A percentile compares a stretch with the other conserved stretches of the same genome.
Evolutionary conservation across 2,329 filamentous ascomycete genomes (phyloP).

Genomic region (Talaromyces sp.): DNA sequence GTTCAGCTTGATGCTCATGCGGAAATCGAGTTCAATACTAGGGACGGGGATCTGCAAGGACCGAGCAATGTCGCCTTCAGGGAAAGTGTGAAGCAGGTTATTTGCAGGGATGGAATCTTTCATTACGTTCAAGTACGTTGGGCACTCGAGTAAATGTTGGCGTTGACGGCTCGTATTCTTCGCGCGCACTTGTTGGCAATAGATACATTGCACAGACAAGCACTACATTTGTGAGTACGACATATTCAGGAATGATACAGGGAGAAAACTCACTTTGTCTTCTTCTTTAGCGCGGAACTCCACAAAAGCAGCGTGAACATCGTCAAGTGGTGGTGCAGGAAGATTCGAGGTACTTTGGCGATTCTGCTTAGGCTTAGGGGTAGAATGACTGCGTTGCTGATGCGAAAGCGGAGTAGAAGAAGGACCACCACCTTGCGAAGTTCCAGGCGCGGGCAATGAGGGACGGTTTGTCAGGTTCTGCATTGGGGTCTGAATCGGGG

Average conservation of each 20-base stretch:
- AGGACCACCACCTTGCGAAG: slow-evolving; percentile 26
- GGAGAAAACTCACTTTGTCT: slow-evolving; percentile 34
- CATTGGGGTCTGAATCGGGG: slow-evolving; percentile 40
- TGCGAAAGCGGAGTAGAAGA: slow-evolving; percentile 26
- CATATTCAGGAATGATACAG: not conserved
- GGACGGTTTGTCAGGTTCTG: slow-evolving; percentile 37
- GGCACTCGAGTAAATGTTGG: slow-evolving; percentile 46
- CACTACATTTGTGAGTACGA: slow-evolving; percentile 29
- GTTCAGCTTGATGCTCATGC: slow-evolving; percentile 50
- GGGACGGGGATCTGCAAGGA: slow-evolving; percentile 46
- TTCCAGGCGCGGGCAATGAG: slow-evolving; percentile 36
- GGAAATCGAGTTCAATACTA: slow-evolving; percentile 48
- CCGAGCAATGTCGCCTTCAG: slow-evolving; percentile 46
- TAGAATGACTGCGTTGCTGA: slow-evolving; percentile 28
- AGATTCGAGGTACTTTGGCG: slow-evolving; percentile 38
- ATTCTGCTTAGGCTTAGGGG: slow-evolving; percentile 18
- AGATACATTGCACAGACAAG: slow-evolving; percentile 47
- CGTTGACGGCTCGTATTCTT: slow-evolving; percentile 49
- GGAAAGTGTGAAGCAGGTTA: slow-evolving; percentile 48
- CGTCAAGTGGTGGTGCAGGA: slow-evolving; percentile 44
- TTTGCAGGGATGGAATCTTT: slow-evolving; percentile 50
- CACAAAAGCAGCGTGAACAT: slow-evolving; percentile 47
- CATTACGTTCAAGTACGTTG: slow-evolving; percentile 49
- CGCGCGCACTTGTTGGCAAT: slow-evolving; percentile 47
- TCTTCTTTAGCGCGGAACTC: slow-evolving; percentile 46